Evolutionary conservation across 306 rosid species (phyloP), one percentile per base, ranked within the genome.

Genomic region (Arachis hypogaea): DNA sequence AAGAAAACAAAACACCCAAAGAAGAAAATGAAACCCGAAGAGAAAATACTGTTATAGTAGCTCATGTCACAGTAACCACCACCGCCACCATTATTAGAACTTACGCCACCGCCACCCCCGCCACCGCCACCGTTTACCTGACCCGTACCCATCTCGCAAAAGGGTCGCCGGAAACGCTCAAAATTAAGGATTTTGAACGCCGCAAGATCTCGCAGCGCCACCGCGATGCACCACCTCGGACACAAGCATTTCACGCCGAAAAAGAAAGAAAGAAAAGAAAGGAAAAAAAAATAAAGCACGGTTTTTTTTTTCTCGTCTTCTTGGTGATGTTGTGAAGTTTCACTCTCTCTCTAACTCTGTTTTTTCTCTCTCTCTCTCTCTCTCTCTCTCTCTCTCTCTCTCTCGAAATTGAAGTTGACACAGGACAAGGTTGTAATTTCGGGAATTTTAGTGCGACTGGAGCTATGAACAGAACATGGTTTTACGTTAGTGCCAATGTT

Each of bases 11-110:
- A 82, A 74, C 96, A 88, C 2, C 89, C 96, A 10, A 95, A 82
- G 74, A 95, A 87, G 81, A 92, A 95, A 7, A 86, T 79, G 3
- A 82, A 88, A 55, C 92, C 98, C 29, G 99, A 88, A 1, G 97
- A 89, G 11, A 87, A 76, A 16, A 85, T 45, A 7, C 91, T 85
- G 69, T 82, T 85, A 4, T 77, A 82, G 51, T 81, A 71, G 69
- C 83, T 86, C 91, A 77, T 83, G 69, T 86, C 85, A 73, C 88
- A 88, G 58, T 89, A 86, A 70, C 55, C 70, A 11, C 65, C 57
- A 10, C 74, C 77, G 58, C 51, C 76, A 6, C 64, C 74, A 22
- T 22, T 22, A 22, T 22, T 22, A 22, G 28, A 22, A 22, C 28
- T 22, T 22, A 22, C 72, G 3, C 51, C 4, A 11, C 55, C 12